These are phyloP conservation scores for Eutrema japonicum DNA, from an alignment of 345 rosid genomes.

Conservation along the genomic window DNA sequence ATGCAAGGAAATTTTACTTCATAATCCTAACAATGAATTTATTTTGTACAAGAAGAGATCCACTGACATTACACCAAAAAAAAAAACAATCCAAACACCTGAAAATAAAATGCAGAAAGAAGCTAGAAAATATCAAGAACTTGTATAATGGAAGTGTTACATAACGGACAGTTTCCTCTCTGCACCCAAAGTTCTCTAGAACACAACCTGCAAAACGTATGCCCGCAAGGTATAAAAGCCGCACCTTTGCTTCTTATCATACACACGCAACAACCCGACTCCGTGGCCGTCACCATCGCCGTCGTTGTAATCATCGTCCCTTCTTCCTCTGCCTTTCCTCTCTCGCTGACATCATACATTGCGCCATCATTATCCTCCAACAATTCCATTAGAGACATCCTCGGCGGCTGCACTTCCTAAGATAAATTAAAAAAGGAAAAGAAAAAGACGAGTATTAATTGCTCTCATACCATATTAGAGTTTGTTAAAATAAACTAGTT, in stretches of 20 bases:
- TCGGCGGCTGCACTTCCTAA: constrained; percentile 44
- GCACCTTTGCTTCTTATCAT: constrained; percentile 90
- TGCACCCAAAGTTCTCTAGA: constrained; percentile 86
- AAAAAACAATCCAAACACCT: not conserved
- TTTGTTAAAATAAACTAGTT: not conserved
- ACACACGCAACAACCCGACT: constrained; percentile 78
- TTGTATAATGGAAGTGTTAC: constrained; percentile 73
- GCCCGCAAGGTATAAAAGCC: constrained; percentile 91
- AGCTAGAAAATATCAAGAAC: constrained; percentile 74
- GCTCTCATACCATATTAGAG: not conserved
- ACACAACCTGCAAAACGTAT: constrained; percentile 84
- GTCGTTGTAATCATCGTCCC: constrained; percentile 34
- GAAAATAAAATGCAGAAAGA: not conserved
- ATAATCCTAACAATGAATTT: not conserved
- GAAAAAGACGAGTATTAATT: not conserved
- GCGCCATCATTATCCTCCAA: constrained; percentile 72
- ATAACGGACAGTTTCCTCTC: constrained; percentile 84
- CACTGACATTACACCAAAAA: not conserved
- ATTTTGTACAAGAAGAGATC: not conserved
- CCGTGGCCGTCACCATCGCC: constrained; percentile 27
- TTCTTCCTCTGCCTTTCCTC: constrained; percentile 44
- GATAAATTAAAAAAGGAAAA: not conserved
- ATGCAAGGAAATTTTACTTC: not conserved
- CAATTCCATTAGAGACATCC: constrained; percentile 88
- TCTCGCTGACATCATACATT: constrained; percentile 54